Evolutionary conservation across 352 stramenopile species (phyloP), one percentile per base, ranked within the genome.

Genomic region (Phytophthora europaea): DNA sequence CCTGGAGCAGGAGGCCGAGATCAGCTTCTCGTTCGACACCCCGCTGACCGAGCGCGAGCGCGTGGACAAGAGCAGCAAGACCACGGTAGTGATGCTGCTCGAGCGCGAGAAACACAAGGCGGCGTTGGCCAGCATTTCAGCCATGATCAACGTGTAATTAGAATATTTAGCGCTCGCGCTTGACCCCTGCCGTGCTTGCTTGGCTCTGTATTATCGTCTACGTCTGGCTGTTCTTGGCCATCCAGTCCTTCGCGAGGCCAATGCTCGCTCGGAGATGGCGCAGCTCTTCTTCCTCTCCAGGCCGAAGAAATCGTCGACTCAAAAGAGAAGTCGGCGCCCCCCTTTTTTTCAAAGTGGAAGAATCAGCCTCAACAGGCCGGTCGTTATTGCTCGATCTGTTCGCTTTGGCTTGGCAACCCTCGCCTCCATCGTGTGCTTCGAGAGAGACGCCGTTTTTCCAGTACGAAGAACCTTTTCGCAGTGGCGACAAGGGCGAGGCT

Each of bases 61-160:
- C 4, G 76, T 85, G 34, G 83, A 90, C 61, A 81, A 91, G 72
- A 76, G 72, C 56, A 83, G 75, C 65, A 94, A 93, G 67, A 81
- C 81, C 36, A 93, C 86, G 12, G 85, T 91, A 18, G 89, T 95
- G 26, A 90, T 95, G 77, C 80, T 96, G 53, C 83, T 96, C 31
- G 71, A 91, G 75, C 84, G 88, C 61, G 58, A 84, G 61, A 94
- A 90, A 61, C 89, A 96, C 84, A 94, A 95, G 69, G 88, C 81
- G n/a, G 86, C 89, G 61, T 76, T 95, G 53, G 67, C 80, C 61
- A 93, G 58, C 55, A 94, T 96, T 67, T 80, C 85, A 50, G 79
- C 81, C 47, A 96, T 95, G 88, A 92, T 96, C 75, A 93, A 94
- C 68, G 76, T 80, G 73, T 96, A 93, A 88, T 71, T 81, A 75